These are phyloP conservation scores for Lasiodiplodia theobromae DNA, from an alignment of 2,329 filamentous ascomycete genomes.

Conservation along the genomic window DNA sequence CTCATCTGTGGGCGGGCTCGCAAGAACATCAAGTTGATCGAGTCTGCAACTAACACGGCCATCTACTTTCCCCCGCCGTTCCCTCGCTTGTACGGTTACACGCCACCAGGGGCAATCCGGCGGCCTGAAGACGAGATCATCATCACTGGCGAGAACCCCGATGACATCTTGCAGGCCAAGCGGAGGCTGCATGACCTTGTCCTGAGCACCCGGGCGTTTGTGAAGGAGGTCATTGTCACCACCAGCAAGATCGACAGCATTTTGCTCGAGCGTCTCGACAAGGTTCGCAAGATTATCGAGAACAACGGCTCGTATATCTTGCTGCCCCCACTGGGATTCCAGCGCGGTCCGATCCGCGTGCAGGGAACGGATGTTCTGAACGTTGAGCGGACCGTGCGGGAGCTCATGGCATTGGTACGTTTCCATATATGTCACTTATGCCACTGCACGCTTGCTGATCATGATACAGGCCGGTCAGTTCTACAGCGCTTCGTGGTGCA, in stretches of 20 bases:
- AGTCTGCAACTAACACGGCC: slow-evolving; percentile 92
- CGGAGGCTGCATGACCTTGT: slow-evolving; percentile 89
- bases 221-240: slow-evolving; percentile 91
- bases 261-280: slow-evolving; percentile 87
- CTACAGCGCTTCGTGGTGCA: slow-evolving; percentile 96
- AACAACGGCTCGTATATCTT: slow-evolving; percentile 94
- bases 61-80: slow-evolving; percentile 98
- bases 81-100: slow-evolving; percentile 89
- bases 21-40: slow-evolving; percentile 98
- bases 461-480: slow-evolving; percentile 82
- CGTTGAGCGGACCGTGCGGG: slow-evolving; percentile 91
- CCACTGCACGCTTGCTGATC: slow-evolving; percentile 35
- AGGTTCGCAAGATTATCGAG: slow-evolving; percentile 97
- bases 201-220: slow-evolving; percentile 73
- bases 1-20: slow-evolving; percentile 91
- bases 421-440: slow-evolving; percentile 25
- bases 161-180: slow-evolving; percentile 88
- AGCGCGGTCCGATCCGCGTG: slow-evolving; percentile 83
- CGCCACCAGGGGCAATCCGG: slow-evolving; percentile 78
- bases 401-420: slow-evolving; percentile 91
- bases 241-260: slow-evolving; percentile 95
- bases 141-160: slow-evolving; percentile 87
- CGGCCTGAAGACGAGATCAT: slow-evolving; percentile 90
- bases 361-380: slow-evolving; percentile 93
- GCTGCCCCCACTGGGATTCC: slow-evolving; percentile 85